Conservation (phyloP, 1,284 basidiomycete species). For the Apiotrichum veenhuisii region DNA sequence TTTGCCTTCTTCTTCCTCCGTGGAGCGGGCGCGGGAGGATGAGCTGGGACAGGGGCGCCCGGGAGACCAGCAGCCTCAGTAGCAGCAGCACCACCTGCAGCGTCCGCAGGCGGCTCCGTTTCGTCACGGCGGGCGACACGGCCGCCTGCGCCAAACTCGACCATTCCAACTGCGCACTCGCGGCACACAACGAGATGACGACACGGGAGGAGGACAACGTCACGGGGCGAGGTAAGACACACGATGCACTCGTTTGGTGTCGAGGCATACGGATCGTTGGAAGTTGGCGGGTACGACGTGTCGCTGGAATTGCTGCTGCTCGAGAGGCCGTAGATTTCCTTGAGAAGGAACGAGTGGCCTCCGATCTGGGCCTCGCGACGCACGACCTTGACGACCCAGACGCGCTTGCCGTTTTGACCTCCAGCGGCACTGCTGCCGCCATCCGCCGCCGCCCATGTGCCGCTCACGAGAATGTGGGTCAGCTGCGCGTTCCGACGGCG, state of each 20-base stretch:
- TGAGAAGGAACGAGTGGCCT: slow-evolving; percentile 80
- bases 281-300: slow-evolving; percentile 54
- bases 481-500: slow-evolving; percentile 71
- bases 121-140: slow-evolving; percentile 48
- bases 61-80: too few species aligned
- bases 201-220: slow-evolving; percentile 84
- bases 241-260: slow-evolving; percentile 81
- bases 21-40: slow-evolving; percentile 45
- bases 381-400: slow-evolving; percentile 82
- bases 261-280: slow-evolving; percentile 60
- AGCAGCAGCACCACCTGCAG: slow-evolving; percentile 19
- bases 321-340: slow-evolving; percentile 83
- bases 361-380: slow-evolving; percentile 79
- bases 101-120: slow-evolving; percentile 18
- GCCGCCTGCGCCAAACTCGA: slow-evolving; percentile 87
- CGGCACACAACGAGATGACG: slow-evolving; percentile 86
- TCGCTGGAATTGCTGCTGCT: slow-evolving; percentile 50
- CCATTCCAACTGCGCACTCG: slow-evolving; percentile 88
- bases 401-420: slow-evolving; percentile 51
- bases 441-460: slow-evolving; percentile 55
- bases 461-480: slow-evolving; percentile 78
- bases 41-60: slow-evolving; percentile 16
- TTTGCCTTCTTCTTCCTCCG: slow-evolving; percentile 82
- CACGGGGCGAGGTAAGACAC: slow-evolving; percentile 76
- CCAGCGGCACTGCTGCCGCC: slow-evolving; percentile 9